Conservation (phyloP, 2,329 filamentous ascomycete species). For the Akanthomyces muscarius region DNA sequence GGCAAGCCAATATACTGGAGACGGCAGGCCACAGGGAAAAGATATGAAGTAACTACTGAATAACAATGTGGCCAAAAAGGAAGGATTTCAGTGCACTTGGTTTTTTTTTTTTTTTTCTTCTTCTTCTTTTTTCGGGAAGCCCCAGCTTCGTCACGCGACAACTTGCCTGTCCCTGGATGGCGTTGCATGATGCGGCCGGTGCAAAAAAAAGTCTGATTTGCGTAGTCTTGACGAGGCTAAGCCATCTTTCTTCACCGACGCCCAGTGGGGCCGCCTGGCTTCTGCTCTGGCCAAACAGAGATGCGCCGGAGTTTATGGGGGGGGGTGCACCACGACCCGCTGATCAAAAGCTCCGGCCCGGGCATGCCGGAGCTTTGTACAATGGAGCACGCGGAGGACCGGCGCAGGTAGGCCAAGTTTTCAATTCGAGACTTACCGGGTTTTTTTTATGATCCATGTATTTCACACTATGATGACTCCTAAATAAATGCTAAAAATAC, state of each 20-base stretch:
- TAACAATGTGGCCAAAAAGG: no score
- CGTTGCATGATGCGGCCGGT: background rate
- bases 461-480: no score
- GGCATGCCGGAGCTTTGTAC: background rate
- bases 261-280: background rate
- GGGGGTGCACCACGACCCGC: background rate
- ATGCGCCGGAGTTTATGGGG: background rate
- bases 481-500: no score
- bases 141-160: slow-evolving; percentile 14
- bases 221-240: background rate
- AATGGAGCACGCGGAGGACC: no score
- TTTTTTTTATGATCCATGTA: no score
- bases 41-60: no score
- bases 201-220: slow-evolving; percentile 1
- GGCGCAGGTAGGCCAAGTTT: no score
- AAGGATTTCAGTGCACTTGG: no score
- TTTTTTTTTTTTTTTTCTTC: background rate
- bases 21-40: background rate
- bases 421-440: no score
- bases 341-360: background rate
- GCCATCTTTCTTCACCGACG: slow-evolving; percentile 11
- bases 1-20: slow-evolving; percentile 1
- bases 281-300: background rate
- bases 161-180: background rate
- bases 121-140: no score